Evolutionary conservation across 1,139 yeast genomes (phyloP).

Genomic region (Taphrina wiesneri): DNA sequence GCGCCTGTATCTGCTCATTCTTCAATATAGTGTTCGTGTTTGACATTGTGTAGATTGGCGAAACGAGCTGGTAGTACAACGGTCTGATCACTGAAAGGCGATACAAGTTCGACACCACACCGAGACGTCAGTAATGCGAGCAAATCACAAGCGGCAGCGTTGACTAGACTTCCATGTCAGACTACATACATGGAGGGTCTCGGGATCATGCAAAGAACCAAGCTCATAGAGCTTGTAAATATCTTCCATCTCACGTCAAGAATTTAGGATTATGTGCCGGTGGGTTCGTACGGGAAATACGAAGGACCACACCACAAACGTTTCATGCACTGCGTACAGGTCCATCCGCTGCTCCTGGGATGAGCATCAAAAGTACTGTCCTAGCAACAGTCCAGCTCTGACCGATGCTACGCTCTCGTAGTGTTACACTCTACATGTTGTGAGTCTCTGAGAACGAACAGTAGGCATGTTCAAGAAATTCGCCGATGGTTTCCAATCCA

Average conservation of each 20-base stretch:
- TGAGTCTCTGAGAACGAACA: neutral
- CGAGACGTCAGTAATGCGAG: neutral
- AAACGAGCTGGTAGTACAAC: no score
- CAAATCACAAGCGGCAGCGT: no score
- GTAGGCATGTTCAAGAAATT: constrained; percentile 24
- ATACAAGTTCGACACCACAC: neutral
- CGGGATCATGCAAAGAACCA: no score
- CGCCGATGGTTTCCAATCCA: constrained; percentile 26
- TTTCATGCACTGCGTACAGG: neutral
- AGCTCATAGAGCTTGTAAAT: no score
- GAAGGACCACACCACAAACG: neutral
- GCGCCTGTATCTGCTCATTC: constrained; percentile 12
- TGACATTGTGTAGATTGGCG: neutral
- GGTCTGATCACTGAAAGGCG: neutral
- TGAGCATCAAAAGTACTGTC: no score
- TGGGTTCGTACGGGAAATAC: neutral
- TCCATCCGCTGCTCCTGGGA: no score
- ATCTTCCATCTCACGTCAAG: neutral
- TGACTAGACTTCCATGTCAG: no score
- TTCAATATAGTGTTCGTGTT: neutral
- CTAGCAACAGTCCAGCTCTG: no score
- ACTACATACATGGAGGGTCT: no score
- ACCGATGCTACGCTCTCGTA: no score
- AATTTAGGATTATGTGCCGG: neutral
- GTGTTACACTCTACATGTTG: no score